phyloP scores from a whole-genome alignment of 371 early-diverging fungal species.

The Encephalitozoon hellem region DNA sequence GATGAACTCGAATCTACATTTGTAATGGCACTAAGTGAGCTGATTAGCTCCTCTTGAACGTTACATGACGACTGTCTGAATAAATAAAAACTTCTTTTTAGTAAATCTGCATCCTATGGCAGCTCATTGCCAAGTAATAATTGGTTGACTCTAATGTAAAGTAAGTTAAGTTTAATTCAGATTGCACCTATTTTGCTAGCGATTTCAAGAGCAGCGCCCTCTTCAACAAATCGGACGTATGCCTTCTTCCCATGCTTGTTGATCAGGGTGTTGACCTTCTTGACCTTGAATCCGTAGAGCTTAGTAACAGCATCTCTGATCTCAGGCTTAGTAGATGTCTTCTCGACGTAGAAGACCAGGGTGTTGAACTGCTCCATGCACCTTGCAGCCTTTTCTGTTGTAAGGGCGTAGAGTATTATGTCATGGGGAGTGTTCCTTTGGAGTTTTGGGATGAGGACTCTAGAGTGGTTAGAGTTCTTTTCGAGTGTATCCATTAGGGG shows the following conservation, averaged over 20 bases:
- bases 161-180: conserved; percentile 23
- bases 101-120: too few species aligned
- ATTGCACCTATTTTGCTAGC: conserved; percentile 72
- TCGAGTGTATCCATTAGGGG: background rate
- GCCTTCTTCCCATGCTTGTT: conserved; percentile 89
- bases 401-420: conserved; percentile 77
- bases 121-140: too few species aligned
- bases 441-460: conserved; percentile 61
- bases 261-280: conserved; percentile 89
- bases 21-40: conserved; percentile 27
- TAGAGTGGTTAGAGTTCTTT: background rate
- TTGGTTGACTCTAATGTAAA: too few species aligned
- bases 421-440: conserved; percentile 42
- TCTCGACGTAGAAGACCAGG: conserved; percentile 85
- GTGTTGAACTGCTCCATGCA: conserved; percentile 97
- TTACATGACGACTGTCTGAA: background rate
- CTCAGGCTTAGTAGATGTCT: conserved; percentile 89
- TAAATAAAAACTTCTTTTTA: background rate
- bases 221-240: conserved; percentile 84
- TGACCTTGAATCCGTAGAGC: conserved; percentile 82
- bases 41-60: conserved; percentile 15
- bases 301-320: conserved; percentile 88
- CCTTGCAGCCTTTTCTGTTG: conserved; percentile 94
- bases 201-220: conserved; percentile 87
- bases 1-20: conserved; percentile 49